Percentiles rank a stretch among this genome's conserved stretches.
Conservation (phyloP, 2,329 filamentous ascomycete species). For the Cladorrhinum sp. region DNA sequence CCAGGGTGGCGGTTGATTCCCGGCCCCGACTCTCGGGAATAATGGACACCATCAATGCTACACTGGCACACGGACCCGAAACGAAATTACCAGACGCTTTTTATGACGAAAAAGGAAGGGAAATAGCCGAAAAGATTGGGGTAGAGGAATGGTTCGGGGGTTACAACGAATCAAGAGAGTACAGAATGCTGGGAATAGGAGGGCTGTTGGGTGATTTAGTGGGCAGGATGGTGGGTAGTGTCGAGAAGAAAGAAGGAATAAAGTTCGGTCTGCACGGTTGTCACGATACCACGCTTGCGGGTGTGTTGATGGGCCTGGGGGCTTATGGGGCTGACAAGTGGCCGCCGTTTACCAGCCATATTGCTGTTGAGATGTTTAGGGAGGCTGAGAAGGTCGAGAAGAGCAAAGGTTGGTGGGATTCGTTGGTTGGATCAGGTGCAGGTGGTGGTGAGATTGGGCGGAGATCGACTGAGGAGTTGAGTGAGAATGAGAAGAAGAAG, state of each 20-base stretch:
- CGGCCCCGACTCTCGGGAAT: slow-evolving; percentile 83
- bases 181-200: slow-evolving; percentile 85
- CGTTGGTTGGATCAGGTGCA: slow-evolving; percentile 30
- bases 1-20: slow-evolving; percentile 75
- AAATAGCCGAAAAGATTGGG: slow-evolving; percentile 69
- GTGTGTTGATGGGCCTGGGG: slow-evolving; percentile 72
- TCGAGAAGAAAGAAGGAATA: slow-evolving; percentile 54
- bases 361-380: slow-evolving; percentile 87
- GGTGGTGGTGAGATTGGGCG: slow-evolving; percentile 56
- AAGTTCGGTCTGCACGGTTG: slow-evolving; percentile 81
- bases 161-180: slow-evolving; percentile 80
- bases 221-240: slow-evolving; percentile 66
- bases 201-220: slow-evolving; percentile 80
- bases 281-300: slow-evolving; percentile 90
- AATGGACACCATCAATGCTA: slow-evolving; percentile 91
- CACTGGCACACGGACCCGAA: slow-evolving; percentile 74
- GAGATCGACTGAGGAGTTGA: slow-evolving; percentile 55
- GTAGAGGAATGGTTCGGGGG: slow-evolving; percentile 93
- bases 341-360: slow-evolving; percentile 91
- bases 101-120: slow-evolving; percentile 70
- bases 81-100: slow-evolving; percentile 82
- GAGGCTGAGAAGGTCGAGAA: slow-evolving; percentile 37
- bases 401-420: slow-evolving; percentile 33
- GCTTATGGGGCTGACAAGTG: slow-evolving; percentile 71
- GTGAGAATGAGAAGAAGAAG: slow-evolving; percentile 52